phyloP scores from a whole-genome alignment of 2,329 filamentous ascomycete genomes.

The Fusarium sp. region DNA sequence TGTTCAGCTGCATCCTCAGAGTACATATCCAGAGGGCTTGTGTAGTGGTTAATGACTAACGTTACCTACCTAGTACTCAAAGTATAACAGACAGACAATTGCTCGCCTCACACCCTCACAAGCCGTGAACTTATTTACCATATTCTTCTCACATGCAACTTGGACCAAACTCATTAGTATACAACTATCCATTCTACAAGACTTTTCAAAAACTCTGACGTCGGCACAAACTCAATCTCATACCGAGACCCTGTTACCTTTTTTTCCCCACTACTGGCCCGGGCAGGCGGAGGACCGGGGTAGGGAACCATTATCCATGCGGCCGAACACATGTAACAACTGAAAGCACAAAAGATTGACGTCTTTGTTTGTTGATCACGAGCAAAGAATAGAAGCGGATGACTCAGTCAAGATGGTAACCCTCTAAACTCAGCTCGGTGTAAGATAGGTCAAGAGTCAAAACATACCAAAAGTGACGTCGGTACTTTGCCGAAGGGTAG shows the following conservation, averaged over 20 bases:
- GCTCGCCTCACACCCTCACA: conserved; percentile 21
- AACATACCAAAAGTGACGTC: conserved; percentile 41
- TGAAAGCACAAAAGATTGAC: rapidly evolving
- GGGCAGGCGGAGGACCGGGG: conserved; percentile 48
- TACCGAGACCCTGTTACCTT: conserved; percentile 1
- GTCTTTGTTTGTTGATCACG: conserved; percentile 11
- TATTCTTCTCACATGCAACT: conserved; percentile 24
- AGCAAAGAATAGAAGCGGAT: conserved; percentile 1
- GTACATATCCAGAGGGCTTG: background rate
- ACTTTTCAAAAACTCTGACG: conserved; percentile 30
- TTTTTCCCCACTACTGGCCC: conserved; percentile 38
- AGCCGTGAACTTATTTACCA: too few relatives aligned
- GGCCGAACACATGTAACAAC: conserved; percentile 37
- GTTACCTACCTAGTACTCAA: background rate
- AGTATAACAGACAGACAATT: background rate
- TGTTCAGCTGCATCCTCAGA: background rate
- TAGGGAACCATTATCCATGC: conserved; percentile 42
- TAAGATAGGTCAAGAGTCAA: background rate
- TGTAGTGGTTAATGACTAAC: background rate
- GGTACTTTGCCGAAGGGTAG: conserved; percentile 59
- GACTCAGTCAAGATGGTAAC: background rate
- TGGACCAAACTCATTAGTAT: background rate
- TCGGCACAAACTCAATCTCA: conserved; percentile 11
- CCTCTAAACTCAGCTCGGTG: conserved; percentile 17
- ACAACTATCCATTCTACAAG: background rate